These are phyloP conservation scores for Ascocoryne sarcoides DNA, from an alignment of 2,329 filamentous ascomycete species.

Conservation along the genomic window DNA sequence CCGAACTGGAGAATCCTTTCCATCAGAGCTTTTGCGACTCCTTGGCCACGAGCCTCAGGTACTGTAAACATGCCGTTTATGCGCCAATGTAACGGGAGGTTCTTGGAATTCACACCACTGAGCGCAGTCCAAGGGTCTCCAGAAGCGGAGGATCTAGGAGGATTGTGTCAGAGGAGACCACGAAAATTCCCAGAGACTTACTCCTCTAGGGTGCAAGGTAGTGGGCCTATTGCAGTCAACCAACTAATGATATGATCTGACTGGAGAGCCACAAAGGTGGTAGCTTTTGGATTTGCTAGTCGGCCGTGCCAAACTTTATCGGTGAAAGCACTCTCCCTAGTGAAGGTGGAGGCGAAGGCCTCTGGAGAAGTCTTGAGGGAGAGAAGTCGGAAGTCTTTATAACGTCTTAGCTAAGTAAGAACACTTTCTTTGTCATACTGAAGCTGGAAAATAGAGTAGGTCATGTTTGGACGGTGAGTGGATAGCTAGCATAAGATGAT, in stretches of 20 bases:
- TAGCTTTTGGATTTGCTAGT: constrained; percentile 30
- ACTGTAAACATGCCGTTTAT: constrained; percentile 33
- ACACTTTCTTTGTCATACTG: constrained; percentile 18
- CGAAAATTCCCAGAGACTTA: constrained; percentile 4
- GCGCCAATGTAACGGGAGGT: constrained; percentile 23
- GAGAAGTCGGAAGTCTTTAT: constrained; percentile 23
- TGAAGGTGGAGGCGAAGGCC: constrained; percentile 33
- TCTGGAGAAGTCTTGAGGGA: constrained; percentile 20
- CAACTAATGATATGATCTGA: constrained; percentile 25
- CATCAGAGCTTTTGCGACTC: constrained; percentile 30
- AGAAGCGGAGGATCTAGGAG: constrained; percentile 6
- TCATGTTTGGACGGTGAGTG: too few species aligned
- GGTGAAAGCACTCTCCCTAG: constrained; percentile 29
- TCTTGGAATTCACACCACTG: background rate
- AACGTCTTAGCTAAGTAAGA: constrained; percentile 13
- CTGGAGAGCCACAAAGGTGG: constrained; percentile 29
- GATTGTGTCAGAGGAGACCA: background rate
- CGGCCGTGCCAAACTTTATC: constrained; percentile 31
- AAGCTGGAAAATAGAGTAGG: constrained; percentile 18
- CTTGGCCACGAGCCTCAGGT: constrained; percentile 30
- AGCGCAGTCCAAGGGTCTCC: constrained; percentile 6
- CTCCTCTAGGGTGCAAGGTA: constrained; percentile 10
- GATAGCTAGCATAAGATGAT: too few species aligned
- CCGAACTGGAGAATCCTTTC: constrained; percentile 24
- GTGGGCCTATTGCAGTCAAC: constrained; percentile 6